Conservation (phyloP, 2,329 filamentous ascomycete genomes). For the Diaporthe capsici region DNA sequence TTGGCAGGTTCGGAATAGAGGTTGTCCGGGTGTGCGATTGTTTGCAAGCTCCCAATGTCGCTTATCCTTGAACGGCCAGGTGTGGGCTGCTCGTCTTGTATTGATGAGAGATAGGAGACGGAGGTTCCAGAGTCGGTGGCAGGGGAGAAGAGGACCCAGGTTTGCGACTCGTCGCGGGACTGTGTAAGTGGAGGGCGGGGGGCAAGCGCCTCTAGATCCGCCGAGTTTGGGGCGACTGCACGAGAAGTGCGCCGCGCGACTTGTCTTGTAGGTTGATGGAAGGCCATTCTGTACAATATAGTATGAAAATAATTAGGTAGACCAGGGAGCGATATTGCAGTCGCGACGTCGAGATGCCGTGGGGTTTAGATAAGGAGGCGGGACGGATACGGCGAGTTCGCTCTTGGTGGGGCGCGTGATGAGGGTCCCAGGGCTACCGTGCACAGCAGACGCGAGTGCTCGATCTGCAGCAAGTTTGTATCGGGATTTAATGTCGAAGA, state of each 20-base stretch:
- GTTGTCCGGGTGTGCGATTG: slow-evolving; percentile 71
- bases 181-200: slow-evolving; percentile 51
- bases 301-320: neutral
- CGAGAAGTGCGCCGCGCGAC: slow-evolving; percentile 63
- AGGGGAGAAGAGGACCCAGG: slow-evolving; percentile 97
- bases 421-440: slow-evolving; percentile 14
- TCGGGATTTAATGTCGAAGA: slow-evolving; percentile 22
- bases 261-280: slow-evolving; percentile 72
- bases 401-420: slow-evolving; percentile 13
- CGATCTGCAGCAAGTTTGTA: slow-evolving; percentile 7
- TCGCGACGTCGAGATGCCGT: slow-evolving; percentile 9
- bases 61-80: slow-evolving; percentile 81
- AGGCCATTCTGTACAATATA: slow-evolving; percentile 62
- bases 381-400: slow-evolving; percentile 21
- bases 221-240: slow-evolving; percentile 52
- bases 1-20: slow-evolving; percentile 43
- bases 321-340: slow-evolving; percentile 7
- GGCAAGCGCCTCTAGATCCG: slow-evolving; percentile 52
- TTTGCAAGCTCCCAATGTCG: slow-evolving; percentile 84
- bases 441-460: slow-evolving; percentile 25
- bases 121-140: slow-evolving; percentile 72
- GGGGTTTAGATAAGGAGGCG: slow-evolving; percentile 38
- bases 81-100: slow-evolving; percentile 74
- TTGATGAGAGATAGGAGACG: slow-evolving; percentile 77
- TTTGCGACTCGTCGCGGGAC: slow-evolving; percentile 79